A percentile compares a stretch with the other conserved stretches of the same genome.
phyloP scores from a whole-genome alignment of 805 yeast species.

The Zygosaccharomyces bailii region DNA sequence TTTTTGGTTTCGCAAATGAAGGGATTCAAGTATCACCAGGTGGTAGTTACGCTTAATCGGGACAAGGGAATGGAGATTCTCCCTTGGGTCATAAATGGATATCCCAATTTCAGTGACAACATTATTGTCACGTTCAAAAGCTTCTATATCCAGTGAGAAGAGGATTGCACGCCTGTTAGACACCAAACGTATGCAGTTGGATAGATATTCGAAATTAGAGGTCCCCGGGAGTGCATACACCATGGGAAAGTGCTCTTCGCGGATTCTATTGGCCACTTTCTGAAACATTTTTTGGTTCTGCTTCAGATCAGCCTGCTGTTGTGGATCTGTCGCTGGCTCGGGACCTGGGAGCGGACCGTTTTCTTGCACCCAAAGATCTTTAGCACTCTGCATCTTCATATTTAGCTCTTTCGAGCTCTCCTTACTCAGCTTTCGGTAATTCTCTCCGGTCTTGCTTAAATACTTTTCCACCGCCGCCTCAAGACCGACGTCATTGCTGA shows the following conservation, averaged over 20 bases:
- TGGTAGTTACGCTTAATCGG: constrained; percentile 44
- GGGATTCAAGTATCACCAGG: constrained; percentile 45
- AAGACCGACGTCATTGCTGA: constrained; percentile 1
- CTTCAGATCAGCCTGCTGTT: constrained; percentile 7
- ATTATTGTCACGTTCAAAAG: constrained; percentile 45
- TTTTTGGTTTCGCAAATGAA: constrained; percentile 45
- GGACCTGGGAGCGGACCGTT: constrained; percentile 14
- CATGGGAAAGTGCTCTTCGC: constrained; percentile 25
- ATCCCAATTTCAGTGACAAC: constrained; percentile 56
- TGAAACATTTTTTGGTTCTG: constrained; percentile 13
- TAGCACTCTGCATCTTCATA: constrained; percentile 13
- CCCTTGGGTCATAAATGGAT: constrained; percentile 52
- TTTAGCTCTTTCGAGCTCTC: constrained; percentile 12
- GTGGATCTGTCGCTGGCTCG: constrained; percentile 4
- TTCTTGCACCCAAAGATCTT: constrained; percentile 11
- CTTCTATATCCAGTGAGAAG: constrained; percentile 56
- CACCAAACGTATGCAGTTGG: constrained; percentile 22
- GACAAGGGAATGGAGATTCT: constrained; percentile 37
- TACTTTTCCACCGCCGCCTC: constrained; percentile 12
- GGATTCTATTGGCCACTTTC: constrained; percentile 15
- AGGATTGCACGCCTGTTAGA: constrained; percentile 32
- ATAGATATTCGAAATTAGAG: constrained; percentile 22
- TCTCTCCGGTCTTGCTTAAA: constrained; percentile 8
- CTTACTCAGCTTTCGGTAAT: constrained; percentile 9
- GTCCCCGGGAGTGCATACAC: constrained; percentile 24